Evolutionary conservation across 345 rosid genomes (phyloP), one percentile per base, ranked within the genome.

Genomic region (Gossypium thurberi): DNA sequence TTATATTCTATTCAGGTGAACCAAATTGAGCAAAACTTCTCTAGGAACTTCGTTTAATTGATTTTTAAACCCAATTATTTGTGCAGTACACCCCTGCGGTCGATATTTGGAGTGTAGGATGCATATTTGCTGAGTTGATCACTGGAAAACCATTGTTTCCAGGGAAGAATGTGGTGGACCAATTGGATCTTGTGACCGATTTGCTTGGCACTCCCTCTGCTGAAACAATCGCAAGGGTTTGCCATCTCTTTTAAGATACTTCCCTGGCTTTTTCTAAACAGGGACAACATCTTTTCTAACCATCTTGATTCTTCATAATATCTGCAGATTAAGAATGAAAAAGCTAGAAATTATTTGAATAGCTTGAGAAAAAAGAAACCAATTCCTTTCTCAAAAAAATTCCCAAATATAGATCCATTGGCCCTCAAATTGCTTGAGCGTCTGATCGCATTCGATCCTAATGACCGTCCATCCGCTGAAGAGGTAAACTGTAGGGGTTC

Each of bases 31-130:
- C 44, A 8, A 23, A 46, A 56, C 46, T 61, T 42, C 18, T 6
- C 18, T 57, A 33, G 64, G 55, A 56, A 68, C 59, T 75, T 70
- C 64, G 23, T 53, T 55, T 64, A 50, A 72, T 76, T 26, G 59
- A 55, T 7, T 20, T 55, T 55, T 55, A 9, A 52, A 55, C 20
- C 59, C 26, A 8, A 18, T 56, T 13, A 10, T 56, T 56, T 56
- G 26, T 56, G 61, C 61, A 56, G 61, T 56, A 56, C 61, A 56
- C 61, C 15, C 61, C 61, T 56, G 97, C 98, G 47, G 90, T 92
- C 74, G 99, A 95, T 84, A 91, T 88, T 70, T 95, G 99, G 99
- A 92, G 99, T 82, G 88, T 95, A 72, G 99, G 99, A 43, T 95
- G 99, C 81, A 95, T 95, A 84, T 95, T 88, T 84, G 98, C 93